These are phyloP conservation scores for Coemansia sp. DNA, from an alignment of 192 early-diverging fungal species.

Conservation along the genomic window DNA sequence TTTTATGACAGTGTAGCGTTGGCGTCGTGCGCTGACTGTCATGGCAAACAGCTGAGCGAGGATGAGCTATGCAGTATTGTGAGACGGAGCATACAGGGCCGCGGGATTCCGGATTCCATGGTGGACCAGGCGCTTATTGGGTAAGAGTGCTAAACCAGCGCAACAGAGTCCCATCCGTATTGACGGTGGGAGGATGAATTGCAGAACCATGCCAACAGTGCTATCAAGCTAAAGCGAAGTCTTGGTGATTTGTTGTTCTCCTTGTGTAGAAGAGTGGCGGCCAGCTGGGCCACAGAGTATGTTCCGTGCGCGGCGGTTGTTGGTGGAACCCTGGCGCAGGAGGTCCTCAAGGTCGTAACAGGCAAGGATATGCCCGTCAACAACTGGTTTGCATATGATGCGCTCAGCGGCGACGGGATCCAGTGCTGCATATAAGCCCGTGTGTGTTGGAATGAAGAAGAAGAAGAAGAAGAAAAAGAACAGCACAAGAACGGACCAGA, in stretches of 20 bases:
- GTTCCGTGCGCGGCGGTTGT: slow-evolving; percentile 80
- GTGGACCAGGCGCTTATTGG: slow-evolving; percentile 21
- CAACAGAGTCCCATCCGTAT: too few relatives aligned
- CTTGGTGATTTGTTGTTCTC: not conserved
- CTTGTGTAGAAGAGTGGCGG: slow-evolving; percentile 53
- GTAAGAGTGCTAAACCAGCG: not conserved
- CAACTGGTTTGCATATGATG: slow-evolving; percentile 80
- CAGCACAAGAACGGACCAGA: too few relatives aligned
- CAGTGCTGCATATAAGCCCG: slow-evolving; percentile 17
- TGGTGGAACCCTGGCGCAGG: slow-evolving; percentile 86
- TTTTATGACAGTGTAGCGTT: slow-evolving; percentile 10
- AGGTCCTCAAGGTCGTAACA: slow-evolving; percentile 83
- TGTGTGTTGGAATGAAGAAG: too few relatives aligned
- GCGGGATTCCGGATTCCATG: slow-evolving; percentile 22
- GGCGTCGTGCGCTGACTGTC: not conserved
- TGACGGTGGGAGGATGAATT: too few relatives aligned
- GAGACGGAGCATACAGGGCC: slow-evolving; percentile 5
- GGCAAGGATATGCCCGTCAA: slow-evolving; percentile 78
- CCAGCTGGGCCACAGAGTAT: slow-evolving; percentile 64
- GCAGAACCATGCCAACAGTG: not conserved
- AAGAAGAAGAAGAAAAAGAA: too few relatives aligned
- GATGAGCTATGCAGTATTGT: slow-evolving; percentile 10
- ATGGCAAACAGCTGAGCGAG: not conserved
- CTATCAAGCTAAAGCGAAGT: not conserved
- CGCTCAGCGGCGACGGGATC: slow-evolving; percentile 57